Percentiles rank a stretch among this genome's conserved stretches.
Conservation (phyloP, 2,329 filamentous ascomycete species). For the Cladosporium velox region DNA sequence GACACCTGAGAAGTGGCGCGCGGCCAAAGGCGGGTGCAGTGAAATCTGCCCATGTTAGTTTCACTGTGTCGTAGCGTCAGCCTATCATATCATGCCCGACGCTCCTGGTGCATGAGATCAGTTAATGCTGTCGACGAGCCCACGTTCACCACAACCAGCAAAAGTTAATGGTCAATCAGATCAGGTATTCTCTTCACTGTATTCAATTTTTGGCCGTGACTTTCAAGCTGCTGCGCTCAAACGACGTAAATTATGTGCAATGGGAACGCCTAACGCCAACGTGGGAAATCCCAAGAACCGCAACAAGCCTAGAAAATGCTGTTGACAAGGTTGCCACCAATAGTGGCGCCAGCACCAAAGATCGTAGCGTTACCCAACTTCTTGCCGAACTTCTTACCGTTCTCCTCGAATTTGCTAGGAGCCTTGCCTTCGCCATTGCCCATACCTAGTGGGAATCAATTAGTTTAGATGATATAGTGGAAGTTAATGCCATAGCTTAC, state of each 20-base stretch:
- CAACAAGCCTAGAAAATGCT: slow-evolving; percentile 69
- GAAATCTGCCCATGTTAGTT: neutral
- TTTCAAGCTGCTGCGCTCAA: neutral
- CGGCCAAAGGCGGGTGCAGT: neutral
- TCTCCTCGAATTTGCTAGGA: slow-evolving; percentile 67
- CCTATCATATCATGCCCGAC: neutral
- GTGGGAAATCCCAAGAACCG: neutral
- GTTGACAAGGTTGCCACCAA: slow-evolving; percentile 88
- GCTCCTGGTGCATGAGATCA: neutral
- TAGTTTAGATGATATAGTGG: neutral
- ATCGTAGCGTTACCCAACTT: slow-evolving; percentile 85
- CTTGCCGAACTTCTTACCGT: slow-evolving; percentile 93
- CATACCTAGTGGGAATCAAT: slow-evolving; percentile 11
- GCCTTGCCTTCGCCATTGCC: slow-evolving; percentile 51
- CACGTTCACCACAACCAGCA: neutral
- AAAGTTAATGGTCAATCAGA: neutral
- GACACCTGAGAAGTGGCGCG: neutral
- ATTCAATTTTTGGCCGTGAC: neutral
- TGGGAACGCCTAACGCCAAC: neutral
- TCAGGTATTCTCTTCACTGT: neutral
- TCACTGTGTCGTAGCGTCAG: neutral
- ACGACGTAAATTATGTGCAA: neutral
- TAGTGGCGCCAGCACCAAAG: slow-evolving; percentile 88
- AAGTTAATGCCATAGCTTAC: neutral
- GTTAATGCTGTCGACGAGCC: neutral